Conservation (phyloP, 1,139 yeast genomes). For the Magnusiomyces ingens region DNA sequence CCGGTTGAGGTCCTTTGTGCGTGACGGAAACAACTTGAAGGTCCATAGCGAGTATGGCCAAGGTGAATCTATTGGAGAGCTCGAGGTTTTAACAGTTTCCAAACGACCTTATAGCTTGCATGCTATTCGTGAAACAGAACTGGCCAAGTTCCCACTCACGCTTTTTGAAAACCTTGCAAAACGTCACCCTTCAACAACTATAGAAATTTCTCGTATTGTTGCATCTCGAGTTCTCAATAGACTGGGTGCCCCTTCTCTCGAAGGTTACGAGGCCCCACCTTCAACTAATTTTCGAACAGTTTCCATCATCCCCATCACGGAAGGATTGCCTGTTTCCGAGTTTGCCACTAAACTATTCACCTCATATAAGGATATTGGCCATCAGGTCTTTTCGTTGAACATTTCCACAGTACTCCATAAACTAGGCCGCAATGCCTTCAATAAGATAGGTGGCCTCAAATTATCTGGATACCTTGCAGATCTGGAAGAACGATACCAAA, state of each 20-base stretch:
- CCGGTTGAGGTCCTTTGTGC: conserved; percentile 61
- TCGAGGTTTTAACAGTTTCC: conserved; percentile 85
- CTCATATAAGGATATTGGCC: conserved; percentile 67
- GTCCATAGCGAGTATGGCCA: conserved; percentile 80
- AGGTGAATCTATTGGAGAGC: conserved; percentile 92
- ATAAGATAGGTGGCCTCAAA: conserved; percentile 75
- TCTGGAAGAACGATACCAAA: conserved; percentile 80
- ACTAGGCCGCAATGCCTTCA: conserved; percentile 90
- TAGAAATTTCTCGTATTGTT: conserved; percentile 80
- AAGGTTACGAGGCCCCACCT: conserved; percentile 7
- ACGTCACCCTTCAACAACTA: conserved; percentile 84
- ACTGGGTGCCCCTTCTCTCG: conserved; percentile 18
- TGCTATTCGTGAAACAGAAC: conserved; percentile 89
- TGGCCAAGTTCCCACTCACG: conserved; percentile 87
- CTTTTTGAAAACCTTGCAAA: conserved; percentile 78
- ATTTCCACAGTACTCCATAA: conserved; percentile 75
- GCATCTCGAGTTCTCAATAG: conserved; percentile 54
- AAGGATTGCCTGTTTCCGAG: conserved; percentile 76
- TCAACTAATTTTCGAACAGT: conserved; percentile 56
- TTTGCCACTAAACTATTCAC: conserved; percentile 68
- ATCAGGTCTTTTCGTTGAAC: conserved; percentile 68
- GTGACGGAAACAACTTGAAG: conserved; percentile 28
- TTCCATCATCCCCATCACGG: conserved; percentile 71
- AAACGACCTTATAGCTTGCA: conserved; percentile 66
- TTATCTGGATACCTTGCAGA: conserved; percentile 87